phyloP scores from a whole-genome alignment of 345 rosid species.

The Ceriops tagal region DNA sequence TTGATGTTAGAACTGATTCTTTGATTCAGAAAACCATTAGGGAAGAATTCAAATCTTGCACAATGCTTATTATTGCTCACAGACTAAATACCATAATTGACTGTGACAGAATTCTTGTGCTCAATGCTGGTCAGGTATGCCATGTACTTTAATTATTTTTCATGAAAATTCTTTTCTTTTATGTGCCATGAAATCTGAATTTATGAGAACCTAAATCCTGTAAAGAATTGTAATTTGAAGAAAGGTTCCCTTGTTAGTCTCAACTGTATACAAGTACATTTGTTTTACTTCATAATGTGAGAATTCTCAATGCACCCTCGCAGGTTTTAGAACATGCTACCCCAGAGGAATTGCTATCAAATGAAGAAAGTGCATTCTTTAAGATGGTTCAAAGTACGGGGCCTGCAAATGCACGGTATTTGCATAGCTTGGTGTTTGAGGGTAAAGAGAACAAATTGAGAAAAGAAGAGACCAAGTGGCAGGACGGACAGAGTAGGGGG shows the following conservation, averaged over 20 bases:
- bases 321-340: conserved; percentile 31
- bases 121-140: conserved; percentile 34
- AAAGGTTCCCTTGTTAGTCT: no score
- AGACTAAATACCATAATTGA: conserved; percentile 33
- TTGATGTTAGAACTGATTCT: conserved; percentile 34
- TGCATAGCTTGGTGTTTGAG: conserved; percentile 21
- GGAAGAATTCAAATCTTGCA: conserved; percentile 30
- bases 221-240: no score
- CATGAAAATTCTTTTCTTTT: not conserved
- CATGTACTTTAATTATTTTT: not conserved
- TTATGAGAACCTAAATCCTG: no score
- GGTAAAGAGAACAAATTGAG: conserved; percentile 9
- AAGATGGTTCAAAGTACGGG: conserved; percentile 36
- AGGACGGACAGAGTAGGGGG: conserved; percentile 19
- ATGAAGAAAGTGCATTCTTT: conserved; percentile 28
- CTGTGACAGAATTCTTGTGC: conserved; percentile 31
- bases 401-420: conserved; percentile 30
- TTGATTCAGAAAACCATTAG: conserved; percentile 32
- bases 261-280: no score
- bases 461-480: not conserved
- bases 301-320: conserved; percentile 1
- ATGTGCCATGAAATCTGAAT: no score
- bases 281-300: not conserved
- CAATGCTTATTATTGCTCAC: conserved; percentile 33
- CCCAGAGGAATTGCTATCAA: conserved; percentile 29